Conservation (phyloP, 345 rosid genomes). For the Dipteronia sinensis region DNA sequence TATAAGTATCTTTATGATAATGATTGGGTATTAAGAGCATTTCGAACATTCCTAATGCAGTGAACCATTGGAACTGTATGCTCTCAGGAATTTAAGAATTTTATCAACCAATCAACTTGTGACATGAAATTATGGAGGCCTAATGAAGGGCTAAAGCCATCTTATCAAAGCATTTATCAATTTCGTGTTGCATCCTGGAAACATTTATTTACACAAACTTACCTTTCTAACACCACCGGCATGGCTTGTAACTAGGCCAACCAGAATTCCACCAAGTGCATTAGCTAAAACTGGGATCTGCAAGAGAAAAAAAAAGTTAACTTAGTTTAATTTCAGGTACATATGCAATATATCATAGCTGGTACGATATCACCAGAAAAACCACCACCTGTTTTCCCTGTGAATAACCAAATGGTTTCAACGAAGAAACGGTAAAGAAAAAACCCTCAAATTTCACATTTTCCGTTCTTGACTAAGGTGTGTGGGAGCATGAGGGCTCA, state of each 20-base stretch:
- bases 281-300: slow-evolving; percentile 84
- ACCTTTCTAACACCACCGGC: slow-evolving; percentile 99
- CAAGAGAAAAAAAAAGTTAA: slow-evolving; percentile 16
- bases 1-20: not conserved
- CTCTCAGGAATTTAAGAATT: not conserved
- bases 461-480: not conserved
- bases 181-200: not conserved
- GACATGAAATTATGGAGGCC: not conserved
- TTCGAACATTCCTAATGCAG: not conserved
- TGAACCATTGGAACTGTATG: not conserved
- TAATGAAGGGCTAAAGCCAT: not conserved
- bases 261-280: slow-evolving; percentile 95
- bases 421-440: not conserved
- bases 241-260: slow-evolving; percentile 88
- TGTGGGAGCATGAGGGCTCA: not conserved
- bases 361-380: not conserved
- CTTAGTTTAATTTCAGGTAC: not conserved
- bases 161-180: not conserved
- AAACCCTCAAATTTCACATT: not conserved
- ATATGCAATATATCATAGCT: slow-evolving; percentile 3
- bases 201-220: slow-evolving; percentile 7
- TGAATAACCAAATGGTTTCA: not conserved
- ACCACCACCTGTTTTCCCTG: not conserved
- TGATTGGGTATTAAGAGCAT: not conserved
- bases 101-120: not conserved